Evolutionary conservation across 306 rosid genomes (phyloP).

Genomic region (Macrotyloma uniflorum): DNA sequence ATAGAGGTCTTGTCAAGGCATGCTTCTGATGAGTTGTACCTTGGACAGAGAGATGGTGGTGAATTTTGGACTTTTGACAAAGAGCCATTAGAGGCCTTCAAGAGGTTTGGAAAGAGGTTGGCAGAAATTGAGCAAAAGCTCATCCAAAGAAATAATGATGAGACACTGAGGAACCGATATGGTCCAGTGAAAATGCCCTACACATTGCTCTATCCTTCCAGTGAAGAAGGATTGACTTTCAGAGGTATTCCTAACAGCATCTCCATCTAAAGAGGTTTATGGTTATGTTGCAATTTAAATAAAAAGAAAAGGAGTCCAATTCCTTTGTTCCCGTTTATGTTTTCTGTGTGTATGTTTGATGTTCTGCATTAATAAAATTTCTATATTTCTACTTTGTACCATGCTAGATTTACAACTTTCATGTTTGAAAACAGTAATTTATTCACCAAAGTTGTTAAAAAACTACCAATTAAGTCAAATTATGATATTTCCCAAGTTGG

Average conservation of each 20-base stretch:
- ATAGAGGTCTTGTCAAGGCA: conserved; percentile 72
- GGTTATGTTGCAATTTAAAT: neutral
- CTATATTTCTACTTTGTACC: neutral
- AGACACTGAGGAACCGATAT: conserved; percentile 47
- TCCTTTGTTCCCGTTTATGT: neutral
- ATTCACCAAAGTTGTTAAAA: neutral
- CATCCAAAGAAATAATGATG: conserved; percentile 36
- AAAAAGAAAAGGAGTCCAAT: conserved; percentile 3
- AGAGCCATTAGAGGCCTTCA: conserved; percentile 29
- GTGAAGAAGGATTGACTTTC: conserved; percentile 64
- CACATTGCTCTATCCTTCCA: conserved; percentile 74
- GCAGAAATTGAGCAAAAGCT: conserved; percentile 39
- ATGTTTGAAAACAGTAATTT: neutral
- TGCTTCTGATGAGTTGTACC: conserved; percentile 60
- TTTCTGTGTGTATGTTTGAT: neutral
- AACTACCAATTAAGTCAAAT: no score
- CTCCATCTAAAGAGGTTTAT: conserved; percentile 39
- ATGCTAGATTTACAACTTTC: neutral
- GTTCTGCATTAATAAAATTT: neutral
- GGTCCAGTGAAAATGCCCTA: conserved; percentile 76
- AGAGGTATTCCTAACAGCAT: conserved; percentile 84
- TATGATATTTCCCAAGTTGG: no score
- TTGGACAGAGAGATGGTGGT: conserved; percentile 53
- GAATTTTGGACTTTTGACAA: conserved; percentile 39
- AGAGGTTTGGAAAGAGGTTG: conserved; percentile 39